Base-by-base conservation (phyloP, 495 filamentous ascomycete species). In the Trichoderma reesei region DNA sequence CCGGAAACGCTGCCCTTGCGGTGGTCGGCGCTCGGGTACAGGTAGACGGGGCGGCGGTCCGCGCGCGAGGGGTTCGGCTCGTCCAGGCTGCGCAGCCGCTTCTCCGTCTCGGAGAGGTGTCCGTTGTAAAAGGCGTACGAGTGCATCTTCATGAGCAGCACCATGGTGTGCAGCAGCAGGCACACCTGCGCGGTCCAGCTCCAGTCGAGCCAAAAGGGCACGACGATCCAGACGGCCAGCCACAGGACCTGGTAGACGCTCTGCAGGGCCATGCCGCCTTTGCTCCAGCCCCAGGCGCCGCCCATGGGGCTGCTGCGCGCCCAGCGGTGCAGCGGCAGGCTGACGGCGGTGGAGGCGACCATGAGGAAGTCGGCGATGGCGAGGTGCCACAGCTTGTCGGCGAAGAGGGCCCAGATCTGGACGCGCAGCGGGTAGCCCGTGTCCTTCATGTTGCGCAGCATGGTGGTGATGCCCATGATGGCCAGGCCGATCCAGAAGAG, bases 41-140 rank as follows among this genome's bases (percentile, higher is more conserved):
- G 82, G 64, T 92, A 87, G 3, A 85, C 87, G 8, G 87, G 84
- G 5, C 80, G 84, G 62, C 83, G 85, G 8, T 88, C 86, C 16
- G 84, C 85, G n/a, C 59, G n/a, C 16, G 59, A 61, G 34, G 34
- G 33, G 18, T 44, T 42, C 0, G 90, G 89, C 34, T 88, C 79
- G 74, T 98, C 94, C 10, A 98, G 86, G 38, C 84, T 85, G 59
- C 81, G 82, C 1, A 98, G 78, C 16, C 90, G 85, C 67, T 87
- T 86, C 74, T 91, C 83, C 0, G 90, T 95, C 69, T 92, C 89
- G 65, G 88, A 91, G 6, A 98, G 83, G 75, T 98, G 94, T 2
- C 94, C 94, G 70, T 94, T 96, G 77, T 98, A 98, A 76, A 97
- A 98, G 34, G 90, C 88, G 71, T 97, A 98, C 0, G 92, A 96